phyloP scores from a whole-genome alignment of 129 eudicot species.

The Pulicaria dysenterica region DNA sequence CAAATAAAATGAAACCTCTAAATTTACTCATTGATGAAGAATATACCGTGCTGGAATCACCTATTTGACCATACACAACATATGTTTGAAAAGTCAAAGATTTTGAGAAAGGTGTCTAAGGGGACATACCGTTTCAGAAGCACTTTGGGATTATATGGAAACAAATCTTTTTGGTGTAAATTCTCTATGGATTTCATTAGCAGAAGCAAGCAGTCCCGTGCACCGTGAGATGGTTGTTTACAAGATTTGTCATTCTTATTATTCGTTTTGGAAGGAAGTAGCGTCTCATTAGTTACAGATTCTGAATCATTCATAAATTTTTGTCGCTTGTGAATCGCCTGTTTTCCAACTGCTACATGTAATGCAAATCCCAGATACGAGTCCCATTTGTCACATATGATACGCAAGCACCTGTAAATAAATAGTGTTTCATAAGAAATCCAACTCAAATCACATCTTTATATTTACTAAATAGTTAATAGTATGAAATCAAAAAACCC shows the following conservation, averaged over 20 bases:
- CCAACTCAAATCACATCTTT: no score
- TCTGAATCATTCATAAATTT: slow-evolving; percentile 31
- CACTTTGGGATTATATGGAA: slow-evolving; percentile 91
- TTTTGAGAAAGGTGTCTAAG: background rate
- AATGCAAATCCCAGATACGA: slow-evolving; percentile 49
- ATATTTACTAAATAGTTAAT: no score
- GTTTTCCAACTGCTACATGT: slow-evolving; percentile 28
- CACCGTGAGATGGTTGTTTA: slow-evolving; percentile 46
- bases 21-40: background rate
- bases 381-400: slow-evolving; percentile 69
- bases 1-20: slow-evolving; percentile 24
- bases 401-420: slow-evolving; percentile 70
- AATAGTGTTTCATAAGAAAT: background rate
- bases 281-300: background rate
- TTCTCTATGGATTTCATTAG: slow-evolving; percentile 56
- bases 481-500: no score
- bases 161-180: slow-evolving; percentile 62
- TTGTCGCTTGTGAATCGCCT: slow-evolving; percentile 46
- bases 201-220: slow-evolving; percentile 65
- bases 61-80: background rate
- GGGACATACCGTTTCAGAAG: slow-evolving; percentile 70
- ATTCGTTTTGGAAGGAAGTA: slow-evolving; percentile 19
- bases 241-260: slow-evolving; percentile 19
- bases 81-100: background rate
- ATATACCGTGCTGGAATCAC: background rate